Evolutionary conservation across 2,329 filamentous ascomycete genomes (phyloP).

Genomic region (Metarhizium album): DNA sequence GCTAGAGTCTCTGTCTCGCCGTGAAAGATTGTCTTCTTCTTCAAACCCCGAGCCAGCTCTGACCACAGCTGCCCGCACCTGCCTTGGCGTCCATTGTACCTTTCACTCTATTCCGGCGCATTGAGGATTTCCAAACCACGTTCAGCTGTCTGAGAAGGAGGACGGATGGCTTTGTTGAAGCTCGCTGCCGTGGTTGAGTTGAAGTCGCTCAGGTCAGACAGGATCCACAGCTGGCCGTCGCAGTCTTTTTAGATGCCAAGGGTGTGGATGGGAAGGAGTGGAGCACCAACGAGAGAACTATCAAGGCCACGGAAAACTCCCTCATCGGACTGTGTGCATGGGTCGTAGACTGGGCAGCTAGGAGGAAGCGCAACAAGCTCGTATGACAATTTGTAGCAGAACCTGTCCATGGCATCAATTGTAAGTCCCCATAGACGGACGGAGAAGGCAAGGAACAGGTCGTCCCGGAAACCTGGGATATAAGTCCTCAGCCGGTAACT

Average conservation of each 20-base stretch:
- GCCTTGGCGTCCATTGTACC: not conserved
- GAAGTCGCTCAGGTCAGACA: not conserved
- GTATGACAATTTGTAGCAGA: too few relatives aligned
- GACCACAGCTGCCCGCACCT: not conserved
- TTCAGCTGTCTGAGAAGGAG: not conserved
- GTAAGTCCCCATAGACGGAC: too few relatives aligned
- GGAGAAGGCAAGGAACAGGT: too few relatives aligned
- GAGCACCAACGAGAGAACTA: not conserved
- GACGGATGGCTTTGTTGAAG: not conserved
- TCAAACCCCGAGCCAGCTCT: not conserved
- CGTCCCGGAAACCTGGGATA: too few relatives aligned
- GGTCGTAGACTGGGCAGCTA: not conserved
- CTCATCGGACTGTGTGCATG: not conserved
- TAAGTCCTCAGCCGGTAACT: not conserved
- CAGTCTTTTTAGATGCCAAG: conserved; percentile 1
- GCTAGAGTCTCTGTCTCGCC: not conserved
- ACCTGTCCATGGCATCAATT: too few relatives aligned
- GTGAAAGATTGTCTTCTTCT: not conserved
- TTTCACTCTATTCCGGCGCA: not conserved
- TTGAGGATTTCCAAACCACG: not conserved
- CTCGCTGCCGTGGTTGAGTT: too few relatives aligned
- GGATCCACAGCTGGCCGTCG: conserved; percentile 3
- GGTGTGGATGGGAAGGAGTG: not conserved
- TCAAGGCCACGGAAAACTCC: not conserved
- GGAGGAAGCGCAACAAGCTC: not conserved